Evolutionary conservation across 352 stramenopile species (phyloP).

Genomic region (Albugo candida): DNA sequence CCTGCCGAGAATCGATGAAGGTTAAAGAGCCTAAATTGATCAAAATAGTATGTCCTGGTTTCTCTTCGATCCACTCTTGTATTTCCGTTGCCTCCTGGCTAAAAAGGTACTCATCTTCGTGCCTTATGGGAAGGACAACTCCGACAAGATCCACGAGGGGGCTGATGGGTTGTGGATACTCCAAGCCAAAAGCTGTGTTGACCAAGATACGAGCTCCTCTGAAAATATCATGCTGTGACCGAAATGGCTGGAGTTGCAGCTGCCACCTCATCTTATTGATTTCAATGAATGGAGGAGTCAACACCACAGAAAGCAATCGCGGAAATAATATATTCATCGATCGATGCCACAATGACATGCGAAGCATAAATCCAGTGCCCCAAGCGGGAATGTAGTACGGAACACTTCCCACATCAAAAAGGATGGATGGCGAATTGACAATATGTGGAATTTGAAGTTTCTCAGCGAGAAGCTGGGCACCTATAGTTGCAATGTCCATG

Average conservation of each 20-base stretch:
- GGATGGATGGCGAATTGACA: constrained; percentile 70
- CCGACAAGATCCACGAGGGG: constrained; percentile 63
- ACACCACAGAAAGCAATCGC: constrained; percentile 53
- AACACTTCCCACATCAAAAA: constrained; percentile 54
- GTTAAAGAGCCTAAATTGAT: constrained; percentile 58
- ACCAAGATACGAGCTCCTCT: constrained; percentile 64
- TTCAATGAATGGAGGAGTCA: constrained; percentile 80
- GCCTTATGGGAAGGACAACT: constrained; percentile 32
- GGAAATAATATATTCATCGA: constrained; percentile 83
- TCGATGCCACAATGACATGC: constrained; percentile 76
- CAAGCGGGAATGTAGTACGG: constrained; percentile 69
- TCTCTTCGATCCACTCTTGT: constrained; percentile 6
- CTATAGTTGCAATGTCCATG: constrained; percentile 64
- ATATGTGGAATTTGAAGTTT: constrained; percentile 55
- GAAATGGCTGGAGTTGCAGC: constrained; percentile 41
- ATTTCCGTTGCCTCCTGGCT: constrained; percentile 6
- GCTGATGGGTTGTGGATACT: constrained; percentile 56
- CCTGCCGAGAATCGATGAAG: constrained; percentile 68
- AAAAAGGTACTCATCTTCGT: constrained; percentile 1
- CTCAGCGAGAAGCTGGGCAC: constrained; percentile 56
- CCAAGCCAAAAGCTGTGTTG: constrained; percentile 77
- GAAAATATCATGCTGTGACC: constrained; percentile 78
- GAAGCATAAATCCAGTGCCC: constrained; percentile 57
- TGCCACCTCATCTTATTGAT: constrained; percentile 75
- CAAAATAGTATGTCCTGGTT: constrained; percentile 29